Evolutionary conservation across 352 stramenopile species (phyloP).

Genomic region (Nothophytophthora sp.): DNA sequence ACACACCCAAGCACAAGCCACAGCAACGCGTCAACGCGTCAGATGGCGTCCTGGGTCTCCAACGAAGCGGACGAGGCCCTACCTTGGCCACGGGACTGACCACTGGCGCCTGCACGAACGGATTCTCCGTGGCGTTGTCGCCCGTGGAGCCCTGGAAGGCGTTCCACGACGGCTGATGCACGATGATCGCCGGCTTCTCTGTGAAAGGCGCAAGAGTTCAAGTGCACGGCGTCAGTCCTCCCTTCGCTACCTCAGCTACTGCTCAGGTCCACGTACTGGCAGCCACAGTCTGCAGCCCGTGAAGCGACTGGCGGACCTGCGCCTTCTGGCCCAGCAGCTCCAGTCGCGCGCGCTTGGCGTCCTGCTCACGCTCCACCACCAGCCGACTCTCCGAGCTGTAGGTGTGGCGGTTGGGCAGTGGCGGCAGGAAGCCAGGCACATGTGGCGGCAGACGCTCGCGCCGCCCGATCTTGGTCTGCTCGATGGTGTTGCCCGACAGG

Average conservation of each 20-base stretch:
- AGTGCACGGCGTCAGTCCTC: background rate
- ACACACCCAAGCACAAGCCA: conserved; percentile 4
- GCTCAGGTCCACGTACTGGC: conserved; percentile 37
- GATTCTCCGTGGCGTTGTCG: conserved; percentile 44
- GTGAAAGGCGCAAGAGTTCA: conserved; percentile 6
- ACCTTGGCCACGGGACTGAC: conserved; percentile 30
- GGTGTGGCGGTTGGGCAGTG: conserved; percentile 57
- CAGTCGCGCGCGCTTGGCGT: conserved; percentile 52
- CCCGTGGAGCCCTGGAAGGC: conserved; percentile 48
- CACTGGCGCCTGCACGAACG: conserved; percentile 51
- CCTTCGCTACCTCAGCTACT: background rate
- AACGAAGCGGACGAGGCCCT: too few relatives aligned
- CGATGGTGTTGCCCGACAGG: conserved; percentile 41
- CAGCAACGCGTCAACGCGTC: too few relatives aligned
- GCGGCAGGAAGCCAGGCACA: conserved; percentile 54
- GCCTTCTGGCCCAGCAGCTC: conserved; percentile 62
- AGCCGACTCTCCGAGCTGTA: conserved; percentile 57
- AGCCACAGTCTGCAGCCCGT: conserved; percentile 44
- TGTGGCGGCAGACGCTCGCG: conserved; percentile 49
- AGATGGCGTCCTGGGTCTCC: too few relatives aligned
- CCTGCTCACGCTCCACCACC: conserved; percentile 56
- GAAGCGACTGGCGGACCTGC: conserved; percentile 59
- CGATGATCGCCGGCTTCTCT: conserved; percentile 41
- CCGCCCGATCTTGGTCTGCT: conserved; percentile 59
- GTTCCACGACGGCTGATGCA: conserved; percentile 53